Conservation (phyloP, 1,284 basidiomycete species). For the Sparassis latifolia region DNA sequence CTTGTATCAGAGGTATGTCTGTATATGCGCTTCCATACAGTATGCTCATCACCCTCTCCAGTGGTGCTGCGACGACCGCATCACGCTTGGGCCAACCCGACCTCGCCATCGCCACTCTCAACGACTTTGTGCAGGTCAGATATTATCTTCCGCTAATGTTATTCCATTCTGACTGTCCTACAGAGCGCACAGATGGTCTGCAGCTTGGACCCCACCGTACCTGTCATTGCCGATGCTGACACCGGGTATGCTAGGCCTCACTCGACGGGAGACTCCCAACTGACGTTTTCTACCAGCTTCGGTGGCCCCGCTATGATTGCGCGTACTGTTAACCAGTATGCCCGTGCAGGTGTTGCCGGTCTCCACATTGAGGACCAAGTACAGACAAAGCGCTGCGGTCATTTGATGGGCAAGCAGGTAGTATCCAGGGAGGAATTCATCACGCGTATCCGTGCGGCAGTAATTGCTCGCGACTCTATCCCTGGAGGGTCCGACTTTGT, state of each 20-base stretch:
- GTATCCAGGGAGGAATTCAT: slow-evolving; percentile 74
- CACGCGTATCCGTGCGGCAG: slow-evolving; percentile 72
- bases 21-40: not conserved
- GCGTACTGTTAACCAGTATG: slow-evolving; percentile 70
- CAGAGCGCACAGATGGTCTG: slow-evolving; percentile 59
- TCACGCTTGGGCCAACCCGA: slow-evolving; percentile 74
- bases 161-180: slow-evolving; percentile 1
- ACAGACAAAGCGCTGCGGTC: slow-evolving; percentile 78
- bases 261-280: not conserved
- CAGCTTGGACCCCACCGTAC: slow-evolving; percentile 52
- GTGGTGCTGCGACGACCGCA: slow-evolving; percentile 73
- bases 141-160: not conserved
- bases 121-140: slow-evolving; percentile 62
- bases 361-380: slow-evolving; percentile 84
- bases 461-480: slow-evolving; percentile 62
- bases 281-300: slow-evolving; percentile 36
- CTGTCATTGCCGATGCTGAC: slow-evolving; percentile 79
- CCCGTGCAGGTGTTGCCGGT: slow-evolving; percentile 65
- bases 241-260: slow-evolving; percentile 45
- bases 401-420: slow-evolving; percentile 75
- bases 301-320: slow-evolving; percentile 75
- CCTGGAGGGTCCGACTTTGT: slow-evolving; percentile 70
- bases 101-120: slow-evolving; percentile 74
- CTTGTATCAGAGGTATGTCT: slow-evolving; percentile 54
- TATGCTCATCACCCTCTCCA: slow-evolving; percentile 6